phyloP scores from a whole-genome alignment of 805 yeast species.

The Candida cerambycidarum region DNA sequence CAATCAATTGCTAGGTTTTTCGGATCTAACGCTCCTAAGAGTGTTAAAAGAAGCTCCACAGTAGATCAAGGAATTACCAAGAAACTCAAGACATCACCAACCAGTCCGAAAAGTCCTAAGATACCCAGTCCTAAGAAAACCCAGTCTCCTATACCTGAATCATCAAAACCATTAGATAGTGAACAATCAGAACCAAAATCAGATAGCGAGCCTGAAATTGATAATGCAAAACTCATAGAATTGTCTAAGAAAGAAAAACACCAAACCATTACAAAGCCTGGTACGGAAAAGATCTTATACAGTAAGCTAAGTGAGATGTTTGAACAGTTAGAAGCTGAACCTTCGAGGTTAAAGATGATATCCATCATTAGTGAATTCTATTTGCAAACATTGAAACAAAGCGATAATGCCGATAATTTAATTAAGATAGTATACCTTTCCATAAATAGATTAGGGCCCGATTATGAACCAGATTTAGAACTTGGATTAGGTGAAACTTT shows the following conservation, averaged over 20 bases:
- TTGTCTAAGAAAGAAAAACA: slow-evolving; percentile 14
- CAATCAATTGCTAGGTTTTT: slow-evolving; percentile 36
- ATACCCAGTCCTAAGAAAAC: neutral
- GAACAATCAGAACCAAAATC: neutral
- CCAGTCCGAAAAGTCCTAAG: neutral
- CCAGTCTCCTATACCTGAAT: too few relatives aligned
- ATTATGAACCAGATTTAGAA: slow-evolving; percentile 87
- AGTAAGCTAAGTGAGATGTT: slow-evolving; percentile 60
- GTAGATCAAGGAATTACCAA: neutral
- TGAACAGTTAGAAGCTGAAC: slow-evolving; percentile 73
- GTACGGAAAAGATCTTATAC: slow-evolving; percentile 27
- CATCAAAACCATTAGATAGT: too few relatives aligned
- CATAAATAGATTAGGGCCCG: slow-evolving; percentile 91
- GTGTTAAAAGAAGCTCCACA: neutral
- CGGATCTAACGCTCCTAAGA: slow-evolving; percentile 11
- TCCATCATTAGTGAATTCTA: slow-evolving; percentile 74
- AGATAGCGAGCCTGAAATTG: neutral
- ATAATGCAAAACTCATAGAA: slow-evolving; percentile 12
- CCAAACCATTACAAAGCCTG: neutral
- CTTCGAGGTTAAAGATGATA: slow-evolving; percentile 81
- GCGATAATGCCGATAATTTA: slow-evolving; percentile 42
- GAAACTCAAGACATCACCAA: neutral
- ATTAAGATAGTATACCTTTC: slow-evolving; percentile 77
- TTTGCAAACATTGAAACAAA: slow-evolving; percentile 54
- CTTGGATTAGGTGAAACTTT: slow-evolving; percentile 91